These are phyloP conservation scores for Physcomitrium patens DNA, from an alignment of 225 moss, liverwort and hornwort species.

Conservation along the genomic window DNA sequence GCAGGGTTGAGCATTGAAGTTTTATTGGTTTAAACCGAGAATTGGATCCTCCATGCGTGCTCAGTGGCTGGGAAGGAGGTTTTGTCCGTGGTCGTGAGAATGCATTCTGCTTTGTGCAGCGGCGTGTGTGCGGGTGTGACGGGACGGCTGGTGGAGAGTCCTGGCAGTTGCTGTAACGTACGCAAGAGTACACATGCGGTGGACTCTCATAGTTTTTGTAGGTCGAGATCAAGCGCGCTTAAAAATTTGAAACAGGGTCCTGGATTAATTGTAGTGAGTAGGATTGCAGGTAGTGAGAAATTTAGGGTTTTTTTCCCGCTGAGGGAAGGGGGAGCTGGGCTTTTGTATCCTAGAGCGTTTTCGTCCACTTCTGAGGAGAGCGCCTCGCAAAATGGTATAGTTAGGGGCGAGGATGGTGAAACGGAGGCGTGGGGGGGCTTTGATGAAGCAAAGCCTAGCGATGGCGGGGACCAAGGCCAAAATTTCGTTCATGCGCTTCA, in stretches of 20 bases:
- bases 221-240: conserved; percentile 28
- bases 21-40: not conserved
- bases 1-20: not conserved
- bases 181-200: conserved; percentile 34
- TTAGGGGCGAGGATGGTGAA: conserved; percentile 38
- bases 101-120: conserved; percentile 63
- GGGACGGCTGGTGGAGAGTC: conserved; percentile 32
- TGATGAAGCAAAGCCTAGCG: conserved; percentile 41
- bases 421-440: conserved; percentile 31
- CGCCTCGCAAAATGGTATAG: conserved; percentile 37
- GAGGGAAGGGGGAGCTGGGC: conserved; percentile 26
- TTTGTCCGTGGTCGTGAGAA: conserved; percentile 33
- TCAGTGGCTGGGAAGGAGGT: conserved; percentile 22
- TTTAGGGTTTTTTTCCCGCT: conserved; percentile 34
- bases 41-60: conserved; percentile 43
- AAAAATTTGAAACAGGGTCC: conserved; percentile 32
- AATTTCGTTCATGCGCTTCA: conserved; percentile 59
- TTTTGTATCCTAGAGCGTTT: conserved; percentile 33
- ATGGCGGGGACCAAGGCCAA: conserved; percentile 47
- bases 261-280: conserved; percentile 22
- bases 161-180: conserved; percentile 26
- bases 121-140: conserved; percentile 42
- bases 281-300: conserved; percentile 31
- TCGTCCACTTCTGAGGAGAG: conserved; percentile 41
- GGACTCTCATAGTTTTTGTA: conserved; percentile 39